Evolutionary conservation across 2,329 filamentous ascomycete species (phyloP).

Genomic region (Penicillium capsulatum): DNA sequence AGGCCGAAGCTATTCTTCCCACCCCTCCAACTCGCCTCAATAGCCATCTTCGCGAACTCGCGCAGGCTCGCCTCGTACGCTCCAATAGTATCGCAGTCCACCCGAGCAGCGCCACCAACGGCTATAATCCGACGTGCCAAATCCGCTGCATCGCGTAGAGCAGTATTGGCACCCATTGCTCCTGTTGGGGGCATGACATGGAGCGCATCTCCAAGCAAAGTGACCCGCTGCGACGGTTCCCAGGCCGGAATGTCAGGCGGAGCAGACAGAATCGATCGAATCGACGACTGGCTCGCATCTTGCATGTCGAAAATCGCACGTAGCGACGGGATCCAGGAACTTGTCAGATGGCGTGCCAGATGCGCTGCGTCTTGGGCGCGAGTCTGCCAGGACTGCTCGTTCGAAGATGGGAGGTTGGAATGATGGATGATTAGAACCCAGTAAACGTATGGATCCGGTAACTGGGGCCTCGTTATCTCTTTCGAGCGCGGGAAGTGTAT

Average conservation of each 20-base stretch:
- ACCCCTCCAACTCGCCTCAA: constrained; percentile 21
- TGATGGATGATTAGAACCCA: constrained; percentile 18
- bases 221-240: constrained; percentile 31
- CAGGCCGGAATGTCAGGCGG: constrained; percentile 28
- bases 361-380: constrained; percentile 11
- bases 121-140: constrained; percentile 27
- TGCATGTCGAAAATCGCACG: constrained; percentile 26
- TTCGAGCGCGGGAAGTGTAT: constrained; percentile 16
- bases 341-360: constrained; percentile 20
- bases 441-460: constrained; percentile 26
- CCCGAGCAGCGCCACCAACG: constrained; percentile 5
- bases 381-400: constrained; percentile 11
- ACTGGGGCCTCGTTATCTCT: constrained; percentile 7
- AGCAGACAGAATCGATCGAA: constrained; percentile 32
- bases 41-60: constrained; percentile 17
- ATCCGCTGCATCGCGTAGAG: constrained; percentile 31
- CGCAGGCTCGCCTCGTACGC: constrained; percentile 20
- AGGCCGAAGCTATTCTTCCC: constrained; percentile 23
- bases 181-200: constrained; percentile 48
- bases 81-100: constrained; percentile 6
- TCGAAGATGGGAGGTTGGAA: constrained; percentile 8
- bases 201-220: constrained; percentile 45
- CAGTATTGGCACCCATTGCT: constrained; percentile 46
- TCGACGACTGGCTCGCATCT: constrained; percentile 29
- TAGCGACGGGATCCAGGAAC: constrained; percentile 24